A percentile compares a stretch with the other conserved stretches of the same genome.
Conservation (phyloP, 805 yeast genomes). For the Candida wancherniae region DNA sequence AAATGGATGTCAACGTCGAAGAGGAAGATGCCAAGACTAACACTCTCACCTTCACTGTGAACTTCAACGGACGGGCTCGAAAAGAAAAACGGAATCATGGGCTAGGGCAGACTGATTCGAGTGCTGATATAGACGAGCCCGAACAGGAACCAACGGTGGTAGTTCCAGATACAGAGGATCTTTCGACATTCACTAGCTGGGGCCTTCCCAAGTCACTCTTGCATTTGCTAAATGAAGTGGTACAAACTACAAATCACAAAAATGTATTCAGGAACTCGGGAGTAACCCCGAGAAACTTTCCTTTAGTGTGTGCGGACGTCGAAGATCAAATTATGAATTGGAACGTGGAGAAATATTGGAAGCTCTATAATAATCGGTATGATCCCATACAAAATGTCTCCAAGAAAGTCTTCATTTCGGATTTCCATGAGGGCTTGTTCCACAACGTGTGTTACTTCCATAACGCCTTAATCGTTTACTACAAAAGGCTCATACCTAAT, state of each 20-base stretch:
- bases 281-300: constrained; percentile 50
- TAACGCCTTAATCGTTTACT: constrained; percentile 41
- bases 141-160: constrained; percentile 4
- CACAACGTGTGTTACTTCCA: constrained; percentile 38
- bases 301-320: constrained; percentile 49
- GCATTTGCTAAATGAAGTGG: constrained; percentile 42
- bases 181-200: constrained; percentile 35
- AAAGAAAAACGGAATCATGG: too few species aligned
- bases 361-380: constrained; percentile 25
- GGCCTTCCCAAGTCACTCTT: constrained; percentile 47
- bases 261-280: constrained; percentile 38
- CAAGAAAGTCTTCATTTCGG: constrained; percentile 23
- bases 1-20: too few species aligned
- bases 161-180: constrained; percentile 15
- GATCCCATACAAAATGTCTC: constrained; percentile 15
- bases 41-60: constrained; percentile 26
- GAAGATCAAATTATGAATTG: constrained; percentile 48
- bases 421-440: constrained; percentile 38
- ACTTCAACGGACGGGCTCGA: constrained; percentile 19
- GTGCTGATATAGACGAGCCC: constrained; percentile 13
- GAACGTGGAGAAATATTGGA: constrained; percentile 40
- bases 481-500: constrained; percentile 43
- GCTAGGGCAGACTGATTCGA: constrained; percentile 3
- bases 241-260: constrained; percentile 49
- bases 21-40: constrained; percentile 15